Base-by-base conservation (phyloP, 345 rosid species). In the Lepidium aucheri region DNA sequence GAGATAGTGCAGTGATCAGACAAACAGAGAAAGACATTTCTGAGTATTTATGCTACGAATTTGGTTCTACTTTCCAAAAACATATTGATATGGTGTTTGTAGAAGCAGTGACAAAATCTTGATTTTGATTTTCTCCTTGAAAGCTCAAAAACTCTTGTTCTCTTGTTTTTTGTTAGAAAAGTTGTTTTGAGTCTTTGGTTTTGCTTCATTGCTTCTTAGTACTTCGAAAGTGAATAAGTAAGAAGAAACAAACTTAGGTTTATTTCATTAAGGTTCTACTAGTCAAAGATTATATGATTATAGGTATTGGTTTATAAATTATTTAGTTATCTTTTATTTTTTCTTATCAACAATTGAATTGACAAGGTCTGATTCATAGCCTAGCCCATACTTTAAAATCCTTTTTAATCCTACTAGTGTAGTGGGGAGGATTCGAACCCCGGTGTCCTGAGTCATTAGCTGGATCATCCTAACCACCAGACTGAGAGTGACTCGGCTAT, bases 51-150 rank as follows among this genome's bases (percentile, higher is more conserved):
- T 55, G 51, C 26, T 62, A 17, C 24, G 51, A 64, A 55, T 63
- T 71, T 55, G 65, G 58, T 14, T 55, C 18, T 46, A 28, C 52
- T 71, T 63, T 64, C 36, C 3, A 6, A 44, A 70, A 63, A 64
- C 59, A 39, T 55, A 35, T 70, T 70, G 55, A 43, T 44, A 16
- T 54, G 39, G 40, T 42, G 58, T 56, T 55, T 71, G 70, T 71
- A 46, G 68, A 53, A 61, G 47, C 55, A 53, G 41, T 9, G 57
- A 60, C 57, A 46, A 70, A 32, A 63, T 56, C 51, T 8, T 56
- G 26, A 63, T 72, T 64, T 6, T 71, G 62, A 20, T 46, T 42
- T 26, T 62, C 40, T 53, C 68, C 18, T 24, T 28, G 18, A 8
- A 13, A 16, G 54, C 63, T 52, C 54, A 24, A 52, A 61, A 51